Evolutionary conservation across 2,329 filamentous ascomycete species (phyloP), one percentile per base, ranked within the genome.

Genomic region (Paramyrothecium sp.): DNA sequence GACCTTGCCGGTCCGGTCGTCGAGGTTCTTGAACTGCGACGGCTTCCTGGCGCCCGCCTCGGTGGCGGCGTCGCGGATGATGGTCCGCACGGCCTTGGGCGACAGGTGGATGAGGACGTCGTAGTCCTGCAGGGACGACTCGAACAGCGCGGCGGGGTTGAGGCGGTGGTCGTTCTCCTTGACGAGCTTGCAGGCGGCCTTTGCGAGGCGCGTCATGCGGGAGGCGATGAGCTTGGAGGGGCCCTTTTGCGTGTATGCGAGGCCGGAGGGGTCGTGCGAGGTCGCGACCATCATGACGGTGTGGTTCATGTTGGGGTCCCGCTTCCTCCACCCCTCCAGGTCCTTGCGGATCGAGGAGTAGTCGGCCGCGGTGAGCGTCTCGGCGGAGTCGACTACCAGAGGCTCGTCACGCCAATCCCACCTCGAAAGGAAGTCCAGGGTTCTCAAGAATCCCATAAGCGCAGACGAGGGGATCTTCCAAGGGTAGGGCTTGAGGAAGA

Each of bases 371-470:
- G 83, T 83, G 67, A 96, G 80, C 16, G 86, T 83, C 59, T 81
- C 83, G 12, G 86, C 83, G 5, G 73, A 71, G 71, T 97, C 92
- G 23, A 97, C 81, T 34, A 97, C 81, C 33, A 98, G 79, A 1
- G 95, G 90, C 54, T 92, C 88, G 8, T 87, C 81, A 26, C 90
- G 86, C 95, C 95, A 99, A 71, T 98, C 92, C 92, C 95, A 99
- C 47, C 87, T 83, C 1, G 92, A 86, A 16, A 99, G 79, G 71
- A 94, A 89, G 33, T 88, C 78, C 1, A 99, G 78, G 1, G 91
- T 90, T 21, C 93, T 87, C 26, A 96, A 75, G 69, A 99, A 94
- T 4, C 91, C 95, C 0, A 89, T 89, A 65, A 87, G 87, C 11
- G 89, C 81, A 64, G 89, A 94, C 0, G 89, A 89, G 0, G 96